Evolutionary conservation across 2,329 filamentous ascomycete species (phyloP), one percentile per base, ranked within the genome.

Genomic region (Fusarium hostae): DNA sequence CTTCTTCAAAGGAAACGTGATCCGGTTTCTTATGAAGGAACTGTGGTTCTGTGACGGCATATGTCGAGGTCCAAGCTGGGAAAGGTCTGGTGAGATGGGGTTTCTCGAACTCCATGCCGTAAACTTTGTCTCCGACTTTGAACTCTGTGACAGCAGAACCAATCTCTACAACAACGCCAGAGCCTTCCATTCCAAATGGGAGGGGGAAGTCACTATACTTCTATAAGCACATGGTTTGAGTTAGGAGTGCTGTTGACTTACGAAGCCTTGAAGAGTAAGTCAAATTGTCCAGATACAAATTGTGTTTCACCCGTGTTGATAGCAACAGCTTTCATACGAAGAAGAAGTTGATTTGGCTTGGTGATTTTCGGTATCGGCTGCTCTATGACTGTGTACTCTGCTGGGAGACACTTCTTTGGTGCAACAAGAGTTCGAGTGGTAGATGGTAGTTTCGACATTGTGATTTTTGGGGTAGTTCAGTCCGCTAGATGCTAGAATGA

Each of bases 401-500:
- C 75, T 1, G 85, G 84, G 8, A 66, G 70, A 68, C 82, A 81
- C 60, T 81, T 80, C 45, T 78, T 82, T 0, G 78, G 81, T 32
- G 83, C 82, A 18, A 83, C 80, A 40, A 86, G 80, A 9, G 83
- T 80, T 65, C 83, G 82, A 82, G 84, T 86, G 3, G 79, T 84
- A 9, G 68, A 44, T n/a, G 82, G 79, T 50, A 83, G 40, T 20
- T 71, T 57, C 4, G 71, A 44, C 80, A 82, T 82, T 2, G 16
- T 40, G 13, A 6, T 4, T 1, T 11, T 13, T 13, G 5, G 16
- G 8, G 7, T n/a, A 13, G 16, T 7, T n/a, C 0, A 18, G 10
- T 24, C 4, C 28, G 13, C n/a, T 48, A 11, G 0, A 47, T 9
- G 18, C 4, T 13, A 26, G 18, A 16, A 26, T 10, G 3, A 13